Evolutionary conservation across 2,329 filamentous ascomycete genomes (phyloP), one percentile per base, ranked within the genome.

Genomic region (Nigrospora oryzae): DNA sequence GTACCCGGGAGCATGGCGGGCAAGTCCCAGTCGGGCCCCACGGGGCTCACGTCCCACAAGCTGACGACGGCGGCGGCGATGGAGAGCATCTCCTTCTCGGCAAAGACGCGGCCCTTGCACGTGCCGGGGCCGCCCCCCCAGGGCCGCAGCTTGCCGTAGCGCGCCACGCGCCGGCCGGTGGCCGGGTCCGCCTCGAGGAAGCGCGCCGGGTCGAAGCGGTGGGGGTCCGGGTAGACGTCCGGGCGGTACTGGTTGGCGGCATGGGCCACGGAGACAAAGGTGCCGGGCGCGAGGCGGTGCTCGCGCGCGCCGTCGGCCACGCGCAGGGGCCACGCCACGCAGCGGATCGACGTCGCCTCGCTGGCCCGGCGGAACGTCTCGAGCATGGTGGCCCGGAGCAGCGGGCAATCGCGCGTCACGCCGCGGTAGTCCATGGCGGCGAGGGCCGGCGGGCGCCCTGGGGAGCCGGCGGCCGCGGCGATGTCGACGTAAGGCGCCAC

Each of bases 201-300:
- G 8, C 59, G 53, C 11, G 55, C 52, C 8, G 60, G 59, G 5
- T 51, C 39, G 43, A 61, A 63, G 17, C 36, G 46, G 10, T 58
- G 48, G 2, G 59, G 59, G 4, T 54, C 44, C 1, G 51, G 41
- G 38, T 57, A 60, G 17, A 52, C 48, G 0, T 46, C 38, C 3
- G 53, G 47, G 41, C 61, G 52, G 38, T 50, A 47, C 37, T 60
- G 54, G 36, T 54, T 51, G 2, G 45, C 36, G 8, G 32, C 28
- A 36, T 45, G 46, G 8, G 51, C 45, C 0, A 40, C 47, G 0
- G 49, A 51, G 6, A 53, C 30, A 17, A 44, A 53, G 11, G 38
- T 51, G 28, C 47, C 47, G 4, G 45, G 38, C 31, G 44, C 28
- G 4, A 53, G 39, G 11, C 44, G 17, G 35, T 48, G 44, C 0